phyloP scores from a whole-genome alignment of 495 filamentous ascomycete species.

The Penicillium turbatum region DNA sequence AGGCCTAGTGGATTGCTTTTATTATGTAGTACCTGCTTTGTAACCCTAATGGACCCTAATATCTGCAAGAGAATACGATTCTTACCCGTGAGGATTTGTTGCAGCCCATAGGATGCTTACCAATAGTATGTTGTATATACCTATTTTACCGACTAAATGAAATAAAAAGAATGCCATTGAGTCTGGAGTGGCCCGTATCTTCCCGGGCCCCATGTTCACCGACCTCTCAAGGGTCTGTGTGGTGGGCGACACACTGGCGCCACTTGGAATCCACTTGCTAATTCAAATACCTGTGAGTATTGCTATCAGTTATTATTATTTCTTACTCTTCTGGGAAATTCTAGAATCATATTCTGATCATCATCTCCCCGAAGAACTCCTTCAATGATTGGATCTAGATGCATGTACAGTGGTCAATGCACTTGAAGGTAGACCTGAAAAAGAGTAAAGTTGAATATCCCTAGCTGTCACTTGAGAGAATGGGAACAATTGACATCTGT shows the following conservation, averaged over 20 bases:
- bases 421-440: background rate
- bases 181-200: conserved; percentile 1
- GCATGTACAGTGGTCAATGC: conserved; percentile 9
- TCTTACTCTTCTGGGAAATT: background rate
- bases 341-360: background rate
- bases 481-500: conserved; percentile 6
- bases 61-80: too few relatives aligned
- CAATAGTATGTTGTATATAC: too few relatives aligned
- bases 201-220: conserved; percentile 11
- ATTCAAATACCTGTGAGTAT: background rate
- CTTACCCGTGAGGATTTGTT: too few relatives aligned
- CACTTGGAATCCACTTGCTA: conserved; percentile 6
- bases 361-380: background rate
- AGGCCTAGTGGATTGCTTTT: background rate
- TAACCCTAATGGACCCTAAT: background rate
- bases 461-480: background rate
- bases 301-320: too few relatives aligned
- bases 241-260: background rate
- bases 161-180: background rate
- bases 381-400: background rate
- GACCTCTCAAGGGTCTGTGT: conserved; percentile 14
- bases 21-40: conserved; percentile 6
- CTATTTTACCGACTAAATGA: background rate
- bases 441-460: background rate
- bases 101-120: background rate